These are phyloP conservation scores for Coniochaeta hoffmannii DNA, from an alignment of 2,329 filamentous ascomycete genomes.

Conservation along the genomic window DNA sequence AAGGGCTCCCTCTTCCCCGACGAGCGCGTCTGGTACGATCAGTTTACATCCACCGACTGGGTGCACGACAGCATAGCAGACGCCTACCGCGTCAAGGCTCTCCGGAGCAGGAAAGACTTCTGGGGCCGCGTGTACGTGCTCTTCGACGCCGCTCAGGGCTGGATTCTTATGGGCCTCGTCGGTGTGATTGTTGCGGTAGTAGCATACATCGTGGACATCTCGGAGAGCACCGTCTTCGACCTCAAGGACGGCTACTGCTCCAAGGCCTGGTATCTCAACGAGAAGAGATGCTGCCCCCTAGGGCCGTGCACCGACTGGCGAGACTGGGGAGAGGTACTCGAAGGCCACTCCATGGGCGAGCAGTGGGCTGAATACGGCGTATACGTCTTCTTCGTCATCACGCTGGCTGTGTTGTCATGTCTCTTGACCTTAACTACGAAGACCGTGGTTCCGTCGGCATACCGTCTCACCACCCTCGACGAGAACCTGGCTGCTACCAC, in stretches of 20 bases:
- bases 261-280: slow-evolving; percentile 63
- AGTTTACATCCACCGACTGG: slow-evolving; percentile 97
- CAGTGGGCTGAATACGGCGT: slow-evolving; percentile 69
- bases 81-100: slow-evolving; percentile 76
- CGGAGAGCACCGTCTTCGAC: slow-evolving; percentile 80
- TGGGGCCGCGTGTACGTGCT: slow-evolving; percentile 69
- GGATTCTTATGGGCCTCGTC: slow-evolving; percentile 86
- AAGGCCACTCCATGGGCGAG: slow-evolving; percentile 35
- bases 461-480: slow-evolving; percentile 80
- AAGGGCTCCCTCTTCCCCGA: slow-evolving; percentile 63
- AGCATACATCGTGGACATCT: slow-evolving; percentile 84
- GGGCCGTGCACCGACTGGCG: slow-evolving; percentile 50
- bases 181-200: slow-evolving; percentile 78
- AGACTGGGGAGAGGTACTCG: slow-evolving; percentile 44
- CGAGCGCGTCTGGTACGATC: slow-evolving; percentile 96
- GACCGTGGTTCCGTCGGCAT: slow-evolving; percentile 83
- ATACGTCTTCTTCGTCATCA: slow-evolving; percentile 66
- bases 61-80: slow-evolving; percentile 96
- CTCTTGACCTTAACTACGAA: slow-evolving; percentile 82
- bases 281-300: slow-evolving; percentile 55
- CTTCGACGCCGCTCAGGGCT: slow-evolving; percentile 86
- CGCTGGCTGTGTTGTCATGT: slow-evolving; percentile 66
- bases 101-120: slow-evolving; percentile 76
- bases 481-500: slow-evolving; percentile 77
- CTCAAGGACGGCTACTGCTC: slow-evolving; percentile 84